Evolutionary conservation across 2,329 filamentous ascomycete species (phyloP).

Genomic region (Cladorrhinum sp.): DNA sequence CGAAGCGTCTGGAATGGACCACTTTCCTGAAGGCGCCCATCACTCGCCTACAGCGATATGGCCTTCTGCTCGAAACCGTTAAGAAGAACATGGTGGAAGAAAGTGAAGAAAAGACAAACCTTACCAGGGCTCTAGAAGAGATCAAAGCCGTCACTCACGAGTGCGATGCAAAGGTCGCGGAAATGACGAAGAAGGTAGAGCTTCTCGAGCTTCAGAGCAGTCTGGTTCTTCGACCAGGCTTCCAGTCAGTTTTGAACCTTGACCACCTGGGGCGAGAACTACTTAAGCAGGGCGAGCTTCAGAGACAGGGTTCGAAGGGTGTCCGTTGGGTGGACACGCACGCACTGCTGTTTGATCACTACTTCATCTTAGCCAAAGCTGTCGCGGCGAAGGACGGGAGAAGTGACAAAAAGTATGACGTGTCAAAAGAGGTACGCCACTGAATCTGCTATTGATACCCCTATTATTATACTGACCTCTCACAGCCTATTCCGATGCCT

Average conservation of each 20-base stretch:
- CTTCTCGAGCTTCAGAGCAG: conserved; percentile 81
- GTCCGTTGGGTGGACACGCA: conserved; percentile 95
- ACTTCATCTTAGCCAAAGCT: conserved; percentile 87
- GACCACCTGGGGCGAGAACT: conserved; percentile 92
- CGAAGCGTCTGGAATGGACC: conserved; percentile 84
- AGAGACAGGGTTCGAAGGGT: conserved; percentile 81
- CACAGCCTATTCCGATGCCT: conserved; percentile 88
- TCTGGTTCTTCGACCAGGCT: conserved; percentile 79
- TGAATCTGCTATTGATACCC: background rate
- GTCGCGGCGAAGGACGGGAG: conserved; percentile 64
- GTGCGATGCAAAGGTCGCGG: conserved; percentile 87
- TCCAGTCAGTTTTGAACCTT: conserved; percentile 85
- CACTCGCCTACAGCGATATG: conserved; percentile 86
- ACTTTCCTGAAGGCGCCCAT: conserved; percentile 93
- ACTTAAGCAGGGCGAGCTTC: conserved; percentile 83
- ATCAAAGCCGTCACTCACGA: conserved; percentile 86
- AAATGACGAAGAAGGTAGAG: conserved; percentile 87
- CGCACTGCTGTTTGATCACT: conserved; percentile 92
- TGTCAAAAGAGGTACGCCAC: conserved; percentile 71
- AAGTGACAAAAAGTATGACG: conserved; percentile 84
- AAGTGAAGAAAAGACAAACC: conserved; percentile 83
- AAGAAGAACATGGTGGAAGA: conserved; percentile 80
- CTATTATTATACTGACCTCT: too few relatives aligned
- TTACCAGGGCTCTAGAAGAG: conserved; percentile 82
- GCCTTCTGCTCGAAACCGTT: conserved; percentile 76